phyloP scores from a whole-genome alignment of 371 early-diverging fungal genomes.

The Capillidium heterosporum region DNA sequence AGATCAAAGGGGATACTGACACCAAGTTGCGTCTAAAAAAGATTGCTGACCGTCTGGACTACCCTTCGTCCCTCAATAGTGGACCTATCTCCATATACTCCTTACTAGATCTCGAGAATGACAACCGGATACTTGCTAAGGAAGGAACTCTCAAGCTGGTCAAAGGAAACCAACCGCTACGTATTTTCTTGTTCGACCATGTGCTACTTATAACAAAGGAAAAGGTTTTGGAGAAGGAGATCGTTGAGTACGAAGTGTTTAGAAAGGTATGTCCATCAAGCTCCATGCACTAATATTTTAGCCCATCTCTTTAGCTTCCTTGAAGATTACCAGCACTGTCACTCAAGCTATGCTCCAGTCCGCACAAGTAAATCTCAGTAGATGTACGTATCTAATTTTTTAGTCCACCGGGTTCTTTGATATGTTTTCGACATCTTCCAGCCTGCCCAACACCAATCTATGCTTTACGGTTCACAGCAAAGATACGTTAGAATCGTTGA shows the following conservation, averaged over 20 bases:
- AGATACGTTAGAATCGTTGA: neutral
- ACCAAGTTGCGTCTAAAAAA: constrained; percentile 12
- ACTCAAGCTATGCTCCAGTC: neutral
- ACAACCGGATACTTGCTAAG: constrained; percentile 41
- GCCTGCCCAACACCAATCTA: neutral
- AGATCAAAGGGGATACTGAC: neutral
- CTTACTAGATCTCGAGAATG: constrained; percentile 41
- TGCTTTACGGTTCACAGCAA: neutral
- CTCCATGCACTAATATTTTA: neutral
- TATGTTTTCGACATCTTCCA: neutral
- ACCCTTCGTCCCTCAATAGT: neutral
- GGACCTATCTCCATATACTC: constrained; percentile 1
- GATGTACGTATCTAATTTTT: neutral
- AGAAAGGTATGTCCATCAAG: constrained; percentile 17
- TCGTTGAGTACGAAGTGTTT: constrained; percentile 42
- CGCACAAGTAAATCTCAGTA: neutral
- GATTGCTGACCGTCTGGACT: neutral
- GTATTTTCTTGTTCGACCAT: constrained; percentile 74
- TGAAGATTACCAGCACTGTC: neutral
- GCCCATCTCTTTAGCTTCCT: neutral
- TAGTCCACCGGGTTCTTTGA: neutral
- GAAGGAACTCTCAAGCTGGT: constrained; percentile 60
- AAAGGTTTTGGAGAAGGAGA: constrained; percentile 22
- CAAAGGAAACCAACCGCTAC: constrained; percentile 28
- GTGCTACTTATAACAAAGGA: constrained; percentile 57